Conservation (phyloP, 768 basidiomycete species). For the Suillus brevipes region DNA sequence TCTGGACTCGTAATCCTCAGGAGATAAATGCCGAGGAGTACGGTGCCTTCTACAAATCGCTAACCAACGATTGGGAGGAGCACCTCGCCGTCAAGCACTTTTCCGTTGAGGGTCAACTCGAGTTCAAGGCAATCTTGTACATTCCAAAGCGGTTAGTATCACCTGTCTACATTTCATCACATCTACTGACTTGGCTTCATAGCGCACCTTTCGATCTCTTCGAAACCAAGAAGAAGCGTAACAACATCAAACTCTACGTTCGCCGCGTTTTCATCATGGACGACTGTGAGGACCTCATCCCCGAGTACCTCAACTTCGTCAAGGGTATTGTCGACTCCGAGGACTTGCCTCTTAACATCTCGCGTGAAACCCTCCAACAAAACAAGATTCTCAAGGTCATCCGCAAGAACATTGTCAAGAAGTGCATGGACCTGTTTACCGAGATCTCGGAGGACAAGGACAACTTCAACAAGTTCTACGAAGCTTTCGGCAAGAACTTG, state of each 20-base stretch:
- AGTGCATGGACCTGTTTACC: conserved; percentile 88
- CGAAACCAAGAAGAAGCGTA: conserved; percentile 99
- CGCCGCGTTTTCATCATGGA: conserved; percentile 99
- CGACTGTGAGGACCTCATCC: conserved; percentile 98
- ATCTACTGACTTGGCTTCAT: conserved; percentile 10
- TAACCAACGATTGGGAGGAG: conserved; percentile 99
- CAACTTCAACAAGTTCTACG: conserved; percentile 95
- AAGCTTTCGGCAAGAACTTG: conserved; percentile 98
- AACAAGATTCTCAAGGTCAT: conserved; percentile 99
- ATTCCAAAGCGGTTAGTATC: conserved; percentile 84
- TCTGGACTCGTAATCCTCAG: conserved; percentile 98
- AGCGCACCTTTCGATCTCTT: conserved; percentile 99
- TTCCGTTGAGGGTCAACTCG: conserved; percentile 99
- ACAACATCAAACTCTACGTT: conserved; percentile 99
- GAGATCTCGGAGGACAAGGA: conserved; percentile 99
- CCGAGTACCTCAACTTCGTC: conserved; percentile 99
- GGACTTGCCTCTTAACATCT: conserved; percentile 99
- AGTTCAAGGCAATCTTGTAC: conserved; percentile 99
- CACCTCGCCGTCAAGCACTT: conserved; percentile 99
- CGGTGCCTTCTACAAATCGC: conserved; percentile 96
- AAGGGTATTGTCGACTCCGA: conserved; percentile 99
- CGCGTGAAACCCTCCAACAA: conserved; percentile 98
- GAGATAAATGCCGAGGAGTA: conserved; percentile 96
- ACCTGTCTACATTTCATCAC: not conserved
- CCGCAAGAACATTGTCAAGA: conserved; percentile 99